Evolutionary conservation across 257 asterid genomes (phyloP).

Genomic region (Petunia axillaris): DNA sequence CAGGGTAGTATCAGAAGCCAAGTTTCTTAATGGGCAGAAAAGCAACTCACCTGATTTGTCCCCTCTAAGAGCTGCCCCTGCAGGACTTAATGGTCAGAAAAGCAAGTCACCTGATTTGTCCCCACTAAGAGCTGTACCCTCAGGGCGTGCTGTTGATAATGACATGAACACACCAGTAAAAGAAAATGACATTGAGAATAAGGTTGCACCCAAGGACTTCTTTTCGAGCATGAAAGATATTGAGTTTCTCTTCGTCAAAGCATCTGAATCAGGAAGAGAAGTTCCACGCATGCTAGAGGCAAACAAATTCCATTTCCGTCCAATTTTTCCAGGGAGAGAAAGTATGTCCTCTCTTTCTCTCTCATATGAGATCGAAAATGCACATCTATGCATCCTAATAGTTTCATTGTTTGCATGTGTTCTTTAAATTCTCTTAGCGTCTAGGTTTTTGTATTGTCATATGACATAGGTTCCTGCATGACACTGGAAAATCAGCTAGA

Average conservation of each 20-base stretch:
- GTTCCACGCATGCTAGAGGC: slow-evolving; percentile 99
- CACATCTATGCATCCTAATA: neutral
- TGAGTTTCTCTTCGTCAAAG: slow-evolving; percentile 73
- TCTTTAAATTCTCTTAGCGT: slow-evolving; percentile 1
- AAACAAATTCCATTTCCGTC: slow-evolving; percentile 89
- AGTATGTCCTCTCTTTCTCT: slow-evolving; percentile 43
- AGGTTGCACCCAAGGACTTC: slow-evolving; percentile 75
- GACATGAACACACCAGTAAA: slow-evolving; percentile 60
- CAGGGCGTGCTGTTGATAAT: slow-evolving; percentile 48
- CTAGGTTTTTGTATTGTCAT: neutral
- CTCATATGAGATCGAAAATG: neutral
- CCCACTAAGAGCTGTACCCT: slow-evolving; percentile 62
- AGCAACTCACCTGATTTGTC: slow-evolving; percentile 67
- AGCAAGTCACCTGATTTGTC: slow-evolving; percentile 71
- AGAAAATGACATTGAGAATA: slow-evolving; percentile 56
- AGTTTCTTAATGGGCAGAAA: slow-evolving; percentile 51
- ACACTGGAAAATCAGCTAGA: neutral
- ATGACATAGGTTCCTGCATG: neutral
- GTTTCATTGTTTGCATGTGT: neutral
- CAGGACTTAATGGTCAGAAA: slow-evolving; percentile 46
- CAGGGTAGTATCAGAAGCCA: slow-evolving; percentile 41
- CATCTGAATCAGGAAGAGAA: slow-evolving; percentile 96
- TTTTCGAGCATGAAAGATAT: slow-evolving; percentile 78
- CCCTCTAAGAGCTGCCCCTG: slow-evolving; percentile 59
- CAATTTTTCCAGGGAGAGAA: slow-evolving; percentile 68